Base-by-base conservation (phyloP, 2,329 filamentous ascomycete species). In the Beauveria brongniartii region DNA sequence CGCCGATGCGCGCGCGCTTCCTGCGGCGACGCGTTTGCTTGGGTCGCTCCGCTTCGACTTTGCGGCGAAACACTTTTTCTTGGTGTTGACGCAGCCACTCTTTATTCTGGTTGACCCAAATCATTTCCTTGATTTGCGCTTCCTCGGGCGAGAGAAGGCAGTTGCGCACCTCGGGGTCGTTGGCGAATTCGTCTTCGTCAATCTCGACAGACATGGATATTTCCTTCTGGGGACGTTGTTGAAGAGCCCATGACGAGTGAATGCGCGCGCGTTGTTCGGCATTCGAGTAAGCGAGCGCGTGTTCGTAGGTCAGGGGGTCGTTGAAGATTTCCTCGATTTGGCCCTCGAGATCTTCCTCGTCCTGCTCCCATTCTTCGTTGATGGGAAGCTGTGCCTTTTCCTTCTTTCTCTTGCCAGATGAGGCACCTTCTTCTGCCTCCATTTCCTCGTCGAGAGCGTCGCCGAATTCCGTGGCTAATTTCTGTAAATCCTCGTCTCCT, bases 91-190 rank as follows among this genome's bases (percentile, higher is more conserved):
- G 89, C 44, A 99, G 80, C 83, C 92, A 99, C 66, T 95, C 91
- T 71, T 94, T 92, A 73, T 99, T 97, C 70, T 92, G 87, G 63
- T 93, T 92, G 48, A 96, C 86, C 94, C 94, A 99, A 57, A 97
- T 90, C 63, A 86, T 85, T 72, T 97, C 92, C 72, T 97, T 97
- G 69, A 92, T 84, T 40, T 83, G 83, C 2, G 87, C 84, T 74
- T 97, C 92, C 3, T 85, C 83, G 1, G 87, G 82, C 0, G 82
- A 83, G 5, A 97, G 80, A 41, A 92, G 74, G 69, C 92, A 96
- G 67, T 89, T 89, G 62, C 82, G 77, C 5, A 99, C 91, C 72
- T 99, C 94, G 0, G 87, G 88, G 64, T 99, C 94, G 67, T 95
- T 86, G 43, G 87, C 90, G 69, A 97, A 97, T 69, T 97, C 92